A percentile compares a stretch with the other conserved stretches of the same genome.
Evolutionary conservation across 164 flowering plant species (phyloP).

Genomic region (Tetrastigma voinierianum): DNA sequence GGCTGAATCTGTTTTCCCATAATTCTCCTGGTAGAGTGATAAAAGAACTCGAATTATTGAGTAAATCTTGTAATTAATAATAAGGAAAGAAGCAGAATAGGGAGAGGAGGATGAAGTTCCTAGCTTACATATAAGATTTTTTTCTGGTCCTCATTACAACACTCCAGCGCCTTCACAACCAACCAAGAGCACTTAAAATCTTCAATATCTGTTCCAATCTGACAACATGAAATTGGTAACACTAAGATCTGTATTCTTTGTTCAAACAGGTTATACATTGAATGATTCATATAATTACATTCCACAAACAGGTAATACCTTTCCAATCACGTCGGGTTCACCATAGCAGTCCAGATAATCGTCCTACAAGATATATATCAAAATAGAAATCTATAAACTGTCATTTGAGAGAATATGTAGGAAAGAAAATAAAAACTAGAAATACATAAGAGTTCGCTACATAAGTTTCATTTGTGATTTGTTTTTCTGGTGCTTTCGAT

Average conservation of each 20-base stretch:
- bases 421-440: too few species aligned
- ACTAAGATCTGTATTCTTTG: too few species aligned
- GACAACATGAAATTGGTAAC: slow-evolving; percentile 16
- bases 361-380: slow-evolving; percentile 48
- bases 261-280: too few species aligned
- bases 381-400: too few species aligned
- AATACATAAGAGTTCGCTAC: too few species aligned
- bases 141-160: slow-evolving; percentile 69
- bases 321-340: slow-evolving; percentile 78
- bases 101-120: background rate
- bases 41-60: slow-evolving; percentile 4
- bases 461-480: too few species aligned
- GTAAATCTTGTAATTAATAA: background rate
- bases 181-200: slow-evolving; percentile 99
- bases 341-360: slow-evolving; percentile 95
- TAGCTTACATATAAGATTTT: slow-evolving; percentile 58
- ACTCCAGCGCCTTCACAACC: slow-evolving; percentile 93
- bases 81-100: background rate
- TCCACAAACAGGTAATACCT: slow-evolving; percentile 52
- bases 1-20: slow-evolving; percentile 66
- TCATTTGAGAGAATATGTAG: background rate
- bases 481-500: too few species aligned
- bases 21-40: slow-evolving; percentile 62
- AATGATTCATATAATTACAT: background rate
- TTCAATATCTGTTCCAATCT: slow-evolving; percentile 99